These are phyloP conservation scores for Amylocarpus encephaloides DNA, from an alignment of 2,329 filamentous ascomycete species.

Conservation along the genomic window DNA sequence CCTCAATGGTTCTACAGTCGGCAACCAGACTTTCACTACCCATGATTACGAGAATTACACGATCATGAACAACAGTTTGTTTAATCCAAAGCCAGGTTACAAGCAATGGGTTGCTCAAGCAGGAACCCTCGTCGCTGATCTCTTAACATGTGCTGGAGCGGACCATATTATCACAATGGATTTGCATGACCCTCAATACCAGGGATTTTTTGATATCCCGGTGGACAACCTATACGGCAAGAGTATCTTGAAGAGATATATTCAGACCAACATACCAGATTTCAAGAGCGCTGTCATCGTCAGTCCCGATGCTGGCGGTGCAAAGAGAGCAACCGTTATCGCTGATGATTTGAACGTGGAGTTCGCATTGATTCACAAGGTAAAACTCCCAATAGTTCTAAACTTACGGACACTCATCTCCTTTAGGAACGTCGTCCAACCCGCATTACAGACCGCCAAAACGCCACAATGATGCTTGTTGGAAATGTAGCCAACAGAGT, in stretches of 20 bases:
- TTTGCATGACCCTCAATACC: slow-evolving; percentile 91
- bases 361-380: slow-evolving; percentile 98
- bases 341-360: slow-evolving; percentile 89
- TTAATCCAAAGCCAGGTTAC: slow-evolving; percentile 84
- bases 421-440: slow-evolving; percentile 78
- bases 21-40: slow-evolving; percentile 42
- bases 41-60: slow-evolving; percentile 59
- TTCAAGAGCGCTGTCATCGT: slow-evolving; percentile 86
- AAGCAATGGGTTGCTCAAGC: slow-evolving; percentile 98
- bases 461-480: slow-evolving; percentile 93
- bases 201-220: slow-evolving; percentile 97
- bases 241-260: slow-evolving; percentile 63
- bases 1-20: slow-evolving; percentile 8
- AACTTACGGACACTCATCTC: slow-evolving; percentile 31
- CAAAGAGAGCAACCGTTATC: slow-evolving; percentile 92
- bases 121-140: slow-evolving; percentile 87
- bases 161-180: slow-evolving; percentile 99
- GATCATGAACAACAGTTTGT: slow-evolving; percentile 49
- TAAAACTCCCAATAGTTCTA: slow-evolving; percentile 37
- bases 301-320: slow-evolving; percentile 91
- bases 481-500: slow-evolving; percentile 75
- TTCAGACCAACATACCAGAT: slow-evolving; percentile 71
- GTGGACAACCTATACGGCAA: slow-evolving; percentile 95
- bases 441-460: slow-evolving; percentile 79
- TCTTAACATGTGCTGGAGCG: slow-evolving; percentile 89